Conservation (phyloP, 768 basidiomycete genomes). For the Wakefieldia striispora region DNA sequence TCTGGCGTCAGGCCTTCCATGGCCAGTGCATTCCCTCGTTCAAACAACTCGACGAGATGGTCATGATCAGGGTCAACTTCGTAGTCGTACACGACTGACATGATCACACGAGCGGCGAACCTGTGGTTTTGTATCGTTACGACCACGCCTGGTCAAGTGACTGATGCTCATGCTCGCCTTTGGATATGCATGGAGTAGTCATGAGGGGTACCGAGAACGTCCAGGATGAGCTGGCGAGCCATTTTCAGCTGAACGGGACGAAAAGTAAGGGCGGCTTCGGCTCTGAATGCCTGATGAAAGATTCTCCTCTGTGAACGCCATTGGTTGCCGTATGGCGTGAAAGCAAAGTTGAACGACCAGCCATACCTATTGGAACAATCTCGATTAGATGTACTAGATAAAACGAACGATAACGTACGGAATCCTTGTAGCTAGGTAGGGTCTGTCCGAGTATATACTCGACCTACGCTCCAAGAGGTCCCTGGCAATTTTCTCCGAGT, state of each 20-base stretch:
- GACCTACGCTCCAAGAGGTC: slow-evolving; percentile 30
- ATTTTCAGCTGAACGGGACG: slow-evolving; percentile 20
- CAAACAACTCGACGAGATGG: slow-evolving; percentile 37
- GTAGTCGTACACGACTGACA: slow-evolving; percentile 42
- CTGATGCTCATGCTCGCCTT: slow-evolving; percentile 1
- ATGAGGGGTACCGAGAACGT: slow-evolving; percentile 9
- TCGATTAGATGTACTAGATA: background rate
- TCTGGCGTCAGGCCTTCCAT: slow-evolving; percentile 18
- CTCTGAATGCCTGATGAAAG: slow-evolving; percentile 24
- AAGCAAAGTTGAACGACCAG: slow-evolving; percentile 19
- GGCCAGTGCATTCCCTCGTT: slow-evolving; percentile 27
- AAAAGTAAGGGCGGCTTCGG: slow-evolving; percentile 12
- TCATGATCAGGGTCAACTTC: slow-evolving; percentile 35
- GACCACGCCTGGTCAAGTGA: background rate
- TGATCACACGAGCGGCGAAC: slow-evolving; percentile 34
- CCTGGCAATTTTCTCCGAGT: slow-evolving; percentile 24
- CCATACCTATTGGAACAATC: slow-evolving; percentile 12
- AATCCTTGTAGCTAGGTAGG: slow-evolving; percentile 12
- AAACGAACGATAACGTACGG: slow-evolving; percentile 6
- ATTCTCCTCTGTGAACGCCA: slow-evolving; percentile 25
- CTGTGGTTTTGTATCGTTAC: slow-evolving; percentile 13
- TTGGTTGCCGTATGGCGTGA: slow-evolving; percentile 17
- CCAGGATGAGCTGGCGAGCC: slow-evolving; percentile 13
- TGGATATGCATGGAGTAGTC: slow-evolving; percentile 7
- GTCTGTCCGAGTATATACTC: slow-evolving; percentile 27